These are phyloP conservation scores for Ceratonia siliqua DNA, from an alignment of 306 rosid species.

Conservation along the genomic window DNA sequence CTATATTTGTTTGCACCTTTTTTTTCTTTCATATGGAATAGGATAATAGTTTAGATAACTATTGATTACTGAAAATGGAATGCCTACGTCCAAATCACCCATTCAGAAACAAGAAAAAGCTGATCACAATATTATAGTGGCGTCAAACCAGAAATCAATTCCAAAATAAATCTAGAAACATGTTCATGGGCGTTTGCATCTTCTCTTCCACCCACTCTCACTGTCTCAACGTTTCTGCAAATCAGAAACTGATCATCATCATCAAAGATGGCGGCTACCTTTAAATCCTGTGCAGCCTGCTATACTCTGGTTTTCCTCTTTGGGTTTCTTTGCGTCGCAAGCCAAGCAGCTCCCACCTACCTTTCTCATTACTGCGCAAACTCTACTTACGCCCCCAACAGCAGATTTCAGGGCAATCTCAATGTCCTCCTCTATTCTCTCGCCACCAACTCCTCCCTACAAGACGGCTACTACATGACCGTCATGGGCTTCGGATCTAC, in stretches of 20 bases:
- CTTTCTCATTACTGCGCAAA: conserved; percentile 16
- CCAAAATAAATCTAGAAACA: not conserved
- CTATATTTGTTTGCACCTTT: not conserved
- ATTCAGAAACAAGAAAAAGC: not conserved
- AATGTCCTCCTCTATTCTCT: conserved; percentile 44
- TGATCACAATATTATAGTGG: too few species aligned
- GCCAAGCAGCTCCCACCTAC: conserved; percentile 1
- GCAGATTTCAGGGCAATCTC: conserved; percentile 44
- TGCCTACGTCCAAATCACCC: not conserved
- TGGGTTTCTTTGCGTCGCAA: not conserved
- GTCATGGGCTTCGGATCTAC: conserved; percentile 19
- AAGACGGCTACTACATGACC: conserved; percentile 22
- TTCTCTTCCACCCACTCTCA: not conserved
- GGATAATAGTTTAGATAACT: too few species aligned
- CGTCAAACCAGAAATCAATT: not conserved
- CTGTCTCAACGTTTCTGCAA: not conserved
- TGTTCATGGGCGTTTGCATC: not conserved
- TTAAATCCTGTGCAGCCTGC: not conserved
- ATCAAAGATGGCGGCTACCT: not conserved
- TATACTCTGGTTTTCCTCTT: conserved; percentile 6
- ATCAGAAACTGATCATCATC: not conserved
- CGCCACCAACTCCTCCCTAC: conserved; percentile 36
- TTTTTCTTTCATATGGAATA: not conserved
- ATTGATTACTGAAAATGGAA: not conserved
- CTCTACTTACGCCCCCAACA: conserved; percentile 34